phyloP scores from a whole-genome alignment of 2,329 filamentous ascomycete genomes.

The Metarhizium robertsii region DNA sequence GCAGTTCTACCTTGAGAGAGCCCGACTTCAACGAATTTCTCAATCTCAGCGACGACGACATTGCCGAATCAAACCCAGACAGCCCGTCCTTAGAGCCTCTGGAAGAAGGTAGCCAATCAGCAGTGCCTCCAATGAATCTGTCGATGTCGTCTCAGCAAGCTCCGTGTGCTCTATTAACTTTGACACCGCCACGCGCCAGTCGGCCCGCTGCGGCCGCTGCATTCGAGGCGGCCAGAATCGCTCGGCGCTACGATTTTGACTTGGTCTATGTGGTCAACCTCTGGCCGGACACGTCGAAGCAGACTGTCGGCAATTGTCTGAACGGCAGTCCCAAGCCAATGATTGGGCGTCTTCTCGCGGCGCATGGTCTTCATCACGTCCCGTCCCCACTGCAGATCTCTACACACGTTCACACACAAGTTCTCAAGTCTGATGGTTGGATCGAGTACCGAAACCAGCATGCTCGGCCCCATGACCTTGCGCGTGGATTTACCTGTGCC shows the following conservation, averaged over 20 bases:
- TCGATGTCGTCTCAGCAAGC: conserved; percentile 13
- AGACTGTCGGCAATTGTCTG: conserved; percentile 5
- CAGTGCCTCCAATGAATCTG: conserved; percentile 12
- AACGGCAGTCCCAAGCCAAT: conserved; percentile 17
- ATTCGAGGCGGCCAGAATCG: conserved; percentile 45
- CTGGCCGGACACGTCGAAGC: conserved; percentile 33
- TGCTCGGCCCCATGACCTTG: conserved; percentile 33
- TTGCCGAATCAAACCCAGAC: conserved; percentile 34
- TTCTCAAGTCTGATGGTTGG: conserved; percentile 41
- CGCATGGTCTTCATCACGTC: conserved; percentile 42
- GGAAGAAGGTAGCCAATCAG: conserved; percentile 2
- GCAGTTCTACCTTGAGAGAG: conserved; percentile 34
- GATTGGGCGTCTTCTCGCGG: conserved; percentile 43
- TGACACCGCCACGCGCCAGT: conserved; percentile 34
- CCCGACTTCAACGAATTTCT: conserved; percentile 46
- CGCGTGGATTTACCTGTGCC: conserved; percentile 42
- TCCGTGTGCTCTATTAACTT: conserved; percentile 28
- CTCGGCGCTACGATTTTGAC: conserved; percentile 46
- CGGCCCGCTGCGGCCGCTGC: conserved; percentile 38
- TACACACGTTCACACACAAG: conserved; percentile 37
- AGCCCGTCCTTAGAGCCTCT: conserved; percentile 8
- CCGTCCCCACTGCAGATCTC: conserved; percentile 43
- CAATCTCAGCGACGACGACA: conserved; percentile 46
- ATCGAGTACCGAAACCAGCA: conserved; percentile 40
- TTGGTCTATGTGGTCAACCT: conserved; percentile 50